Base-by-base conservation (phyloP, 1,284 basidiomycete genomes). In the Vanrija sp. region DNA sequence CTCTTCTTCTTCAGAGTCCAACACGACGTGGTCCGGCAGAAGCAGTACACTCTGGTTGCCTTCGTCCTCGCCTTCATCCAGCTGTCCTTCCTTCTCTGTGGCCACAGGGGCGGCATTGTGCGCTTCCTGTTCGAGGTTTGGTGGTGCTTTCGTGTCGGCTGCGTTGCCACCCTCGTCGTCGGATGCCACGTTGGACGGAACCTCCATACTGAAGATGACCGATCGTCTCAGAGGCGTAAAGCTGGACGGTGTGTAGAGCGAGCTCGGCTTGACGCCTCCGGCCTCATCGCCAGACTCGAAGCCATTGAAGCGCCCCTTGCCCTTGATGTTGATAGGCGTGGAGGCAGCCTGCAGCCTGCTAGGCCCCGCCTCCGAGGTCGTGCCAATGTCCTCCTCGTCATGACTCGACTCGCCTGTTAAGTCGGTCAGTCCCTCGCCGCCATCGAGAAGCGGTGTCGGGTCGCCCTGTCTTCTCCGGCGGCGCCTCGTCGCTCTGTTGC, bases 21-120 rank as follows among this genome's bases (percentile, higher is more conserved):
- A 35, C 35, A 57, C 25, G 15, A 71, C 64, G 57, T 70, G 65
- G 1, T 59, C 54, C 1, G 70, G 70, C 19, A 73, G 52, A 9
- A 72, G 54, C 9, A 69, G 56, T n/a, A 41, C 47, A 15, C 35
- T 35, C 25, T 24, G 31, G 23, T 39, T 44, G 36, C 5, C 42
- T 5, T 23, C 23, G 10, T 24, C 45, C 45, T 46, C 20, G 18
- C 18, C 31, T 6, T 31, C 31, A 9, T n/a, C 8, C 6, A 23
- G 22, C 31, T 46, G 19, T 18, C 45, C 45, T 18, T 46, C 45
- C 25, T 35, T 43, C 20, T 16, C 41, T 12, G 8, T 10, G 9
- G 10, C 15, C 31, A 14, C 31, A 14, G 31, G 31, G 31, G 31
- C 5, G 31, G 12, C 12, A 14, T 2, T 9, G 31, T 12, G 31